Conservation (phyloP, 2,329 filamentous ascomycete genomes). For the Talaromyces marneffei region DNA sequence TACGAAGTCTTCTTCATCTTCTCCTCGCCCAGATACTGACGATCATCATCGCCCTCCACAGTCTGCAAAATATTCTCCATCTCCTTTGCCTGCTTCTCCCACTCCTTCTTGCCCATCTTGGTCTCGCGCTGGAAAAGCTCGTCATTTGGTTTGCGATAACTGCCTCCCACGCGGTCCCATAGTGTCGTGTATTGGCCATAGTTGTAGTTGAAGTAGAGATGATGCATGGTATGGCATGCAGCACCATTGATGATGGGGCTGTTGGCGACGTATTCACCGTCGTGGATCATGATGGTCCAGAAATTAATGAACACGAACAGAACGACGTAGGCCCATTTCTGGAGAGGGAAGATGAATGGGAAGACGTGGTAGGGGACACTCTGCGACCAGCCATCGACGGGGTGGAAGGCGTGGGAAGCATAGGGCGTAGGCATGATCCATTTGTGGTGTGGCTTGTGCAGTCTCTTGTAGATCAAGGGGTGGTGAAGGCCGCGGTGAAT, state of each 20-base stretch:
- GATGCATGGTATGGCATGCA: constrained; percentile 89
- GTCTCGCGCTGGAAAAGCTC: constrained; percentile 78
- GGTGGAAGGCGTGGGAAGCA: constrained; percentile 91
- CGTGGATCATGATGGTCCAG: constrained; percentile 95
- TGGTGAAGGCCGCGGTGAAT: constrained; percentile 84
- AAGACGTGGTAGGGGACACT: constrained; percentile 88
- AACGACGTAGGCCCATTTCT: constrained; percentile 80
- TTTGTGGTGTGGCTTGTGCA: constrained; percentile 98
- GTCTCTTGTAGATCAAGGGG: constrained; percentile 71
- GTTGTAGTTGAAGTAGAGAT: constrained; percentile 83
- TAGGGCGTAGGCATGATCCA: constrained; percentile 98
- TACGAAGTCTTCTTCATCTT: constrained; percentile 29
- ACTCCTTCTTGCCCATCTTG: constrained; percentile 77
- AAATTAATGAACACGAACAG: constrained; percentile 92
- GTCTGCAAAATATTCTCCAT: constrained; percentile 71
- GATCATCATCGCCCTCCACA: constrained; percentile 57
- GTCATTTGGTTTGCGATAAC: constrained; percentile 77
- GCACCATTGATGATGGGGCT: constrained; percentile 90
- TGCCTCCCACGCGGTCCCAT: constrained; percentile 82
- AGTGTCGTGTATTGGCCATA: constrained; percentile 92
- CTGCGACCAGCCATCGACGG: constrained; percentile 83
- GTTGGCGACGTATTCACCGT: constrained; percentile 89
- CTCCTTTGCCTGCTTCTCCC: constrained; percentile 69
- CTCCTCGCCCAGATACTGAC: constrained; percentile 34
- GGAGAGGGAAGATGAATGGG: constrained; percentile 85